Evolutionary conservation across 192 early-diverging fungal species (phyloP).

Genomic region (Backusella liffmaniae): DNA sequence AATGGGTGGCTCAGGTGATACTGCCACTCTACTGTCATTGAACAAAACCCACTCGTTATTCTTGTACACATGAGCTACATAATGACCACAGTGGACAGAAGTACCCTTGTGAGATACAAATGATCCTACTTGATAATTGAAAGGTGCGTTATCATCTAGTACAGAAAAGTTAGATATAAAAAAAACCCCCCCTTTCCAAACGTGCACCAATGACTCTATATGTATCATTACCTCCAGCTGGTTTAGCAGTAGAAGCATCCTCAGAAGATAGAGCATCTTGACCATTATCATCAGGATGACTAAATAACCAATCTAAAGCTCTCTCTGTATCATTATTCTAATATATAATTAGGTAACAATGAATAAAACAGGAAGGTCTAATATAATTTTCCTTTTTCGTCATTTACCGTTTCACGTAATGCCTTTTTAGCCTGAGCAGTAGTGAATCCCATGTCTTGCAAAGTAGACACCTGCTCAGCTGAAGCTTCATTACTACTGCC

Average conservation of each 20-base stretch:
- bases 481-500: constrained; percentile 37
- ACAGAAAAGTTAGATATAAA: neutral
- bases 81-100: constrained; percentile 95
- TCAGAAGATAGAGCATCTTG: constrained; percentile 40
- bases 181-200: too few relatives aligned
- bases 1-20: constrained; percentile 58
- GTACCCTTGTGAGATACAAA: constrained; percentile 97
- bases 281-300: constrained; percentile 69
- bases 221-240: constrained; percentile 20
- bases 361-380: neutral
- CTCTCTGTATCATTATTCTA: constrained; percentile 82
- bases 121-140: constrained; percentile 64
- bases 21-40: constrained; percentile 95
- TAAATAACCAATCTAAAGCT: constrained; percentile 95
- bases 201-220: too few relatives aligned
- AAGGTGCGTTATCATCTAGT: constrained; percentile 42
- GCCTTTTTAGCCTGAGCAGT: constrained; percentile 75
- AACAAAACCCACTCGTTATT: constrained; percentile 82
- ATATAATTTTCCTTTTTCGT: neutral
- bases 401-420: constrained; percentile 73
- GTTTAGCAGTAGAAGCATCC: neutral
- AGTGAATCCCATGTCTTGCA: constrained; percentile 94
- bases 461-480: constrained; percentile 59
- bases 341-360: neutral
- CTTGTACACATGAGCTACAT: constrained; percentile 85